Conservation (phyloP, 2,329 filamentous ascomycete genomes). For the Ceratocystis variospora region DNA sequence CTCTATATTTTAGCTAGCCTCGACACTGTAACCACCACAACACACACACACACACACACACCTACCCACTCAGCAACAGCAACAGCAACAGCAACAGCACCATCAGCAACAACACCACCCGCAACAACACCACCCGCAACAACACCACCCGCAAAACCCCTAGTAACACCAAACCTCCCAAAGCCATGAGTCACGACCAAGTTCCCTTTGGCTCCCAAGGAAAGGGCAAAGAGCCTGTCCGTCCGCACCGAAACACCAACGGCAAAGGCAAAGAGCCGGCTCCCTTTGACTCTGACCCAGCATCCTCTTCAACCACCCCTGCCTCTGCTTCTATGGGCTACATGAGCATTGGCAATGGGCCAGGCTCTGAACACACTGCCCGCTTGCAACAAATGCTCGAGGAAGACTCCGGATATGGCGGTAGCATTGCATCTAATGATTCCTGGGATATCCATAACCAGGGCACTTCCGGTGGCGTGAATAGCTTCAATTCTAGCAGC, state of each 20-base stretch:
- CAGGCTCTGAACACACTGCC: constrained; percentile 60
- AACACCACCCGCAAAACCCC: too few species aligned
- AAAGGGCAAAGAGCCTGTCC: constrained; percentile 11
- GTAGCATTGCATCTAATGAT: constrained; percentile 56
- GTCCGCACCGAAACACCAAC: constrained; percentile 27
- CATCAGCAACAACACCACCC: too few species aligned
- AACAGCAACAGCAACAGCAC: too few species aligned
- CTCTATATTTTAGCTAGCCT: too few species aligned
- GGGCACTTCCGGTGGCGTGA: constrained; percentile 19
- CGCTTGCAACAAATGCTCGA: constrained; percentile 71
- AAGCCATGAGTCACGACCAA: constrained; percentile 11
- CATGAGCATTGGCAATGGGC: constrained; percentile 77
- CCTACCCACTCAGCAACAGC: too few species aligned
- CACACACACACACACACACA: too few species aligned
- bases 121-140: too few species aligned
- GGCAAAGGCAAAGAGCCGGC: constrained; percentile 40
- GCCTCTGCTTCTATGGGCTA: constrained; percentile 37
- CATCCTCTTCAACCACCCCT: constrained; percentile 20
- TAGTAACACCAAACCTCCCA: too few species aligned
- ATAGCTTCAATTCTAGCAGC: constrained; percentile 23
- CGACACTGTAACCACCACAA: too few species aligned
- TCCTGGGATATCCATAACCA: constrained; percentile 27
- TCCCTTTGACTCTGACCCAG: constrained; percentile 20
- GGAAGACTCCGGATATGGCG: constrained; percentile 82
- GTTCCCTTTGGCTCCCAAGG: not conserved